phyloP scores from a whole-genome alignment of 768 basidiomycete species.

The Tephrocybe sp. region DNA sequence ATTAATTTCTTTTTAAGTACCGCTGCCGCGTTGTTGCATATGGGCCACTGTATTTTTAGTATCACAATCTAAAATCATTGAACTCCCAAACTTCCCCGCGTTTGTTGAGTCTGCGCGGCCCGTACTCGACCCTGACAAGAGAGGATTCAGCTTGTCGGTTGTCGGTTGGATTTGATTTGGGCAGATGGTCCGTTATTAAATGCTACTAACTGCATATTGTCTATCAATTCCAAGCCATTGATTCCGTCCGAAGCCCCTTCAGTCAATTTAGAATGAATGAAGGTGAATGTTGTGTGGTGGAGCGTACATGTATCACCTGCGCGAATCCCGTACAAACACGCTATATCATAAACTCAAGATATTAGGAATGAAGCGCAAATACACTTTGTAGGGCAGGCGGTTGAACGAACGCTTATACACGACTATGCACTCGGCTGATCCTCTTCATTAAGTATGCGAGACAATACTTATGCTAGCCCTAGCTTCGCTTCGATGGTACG shows the following conservation, averaged over 20 bases:
- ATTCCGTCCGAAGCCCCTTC: too few species aligned
- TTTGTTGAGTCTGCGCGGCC: too few species aligned
- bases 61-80: background rate
- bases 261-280: background rate
- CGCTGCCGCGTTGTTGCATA: slow-evolving; percentile 4
- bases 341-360: background rate
- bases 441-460: background rate
- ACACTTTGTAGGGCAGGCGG: background rate
- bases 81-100: background rate
- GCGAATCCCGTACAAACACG: background rate
- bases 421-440: background rate
- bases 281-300: background rate
- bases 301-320: background rate
- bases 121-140: too few species aligned
- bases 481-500: slow-evolving; percentile 4
- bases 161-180: too few species aligned
- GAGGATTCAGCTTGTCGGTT: too few species aligned
- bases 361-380: background rate
- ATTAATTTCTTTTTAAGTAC: background rate
- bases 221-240: too few species aligned
- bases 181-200: too few species aligned
- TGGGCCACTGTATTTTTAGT: slow-evolving; percentile 12
- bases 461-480: background rate
- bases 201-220: too few species aligned
- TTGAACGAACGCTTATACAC: background rate